Evolutionary conservation across 2,329 filamentous ascomycete genomes (phyloP).

Genomic region (Verticillium albo-atrum): DNA sequence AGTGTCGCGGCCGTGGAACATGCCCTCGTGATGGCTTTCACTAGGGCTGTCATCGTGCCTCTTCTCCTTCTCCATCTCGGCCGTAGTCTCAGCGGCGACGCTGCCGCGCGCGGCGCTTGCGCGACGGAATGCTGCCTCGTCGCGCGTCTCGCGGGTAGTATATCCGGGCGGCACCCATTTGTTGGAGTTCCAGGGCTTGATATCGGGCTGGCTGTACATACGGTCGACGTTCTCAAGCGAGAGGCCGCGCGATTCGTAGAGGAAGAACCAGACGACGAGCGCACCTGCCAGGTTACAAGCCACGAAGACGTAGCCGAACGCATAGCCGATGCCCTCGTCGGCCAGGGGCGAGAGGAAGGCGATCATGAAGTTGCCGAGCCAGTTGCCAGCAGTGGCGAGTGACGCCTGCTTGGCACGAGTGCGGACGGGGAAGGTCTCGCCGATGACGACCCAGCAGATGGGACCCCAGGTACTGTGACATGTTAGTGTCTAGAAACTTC

Average conservation of each 20-base stretch:
- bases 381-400: conserved; percentile 50
- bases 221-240: conserved; percentile 69
- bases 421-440: conserved; percentile 59
- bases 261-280: conserved; percentile 62
- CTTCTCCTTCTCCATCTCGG: neutral
- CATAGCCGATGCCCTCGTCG: conserved; percentile 53
- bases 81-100: neutral
- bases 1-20: neutral
- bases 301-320: conserved; percentile 63
- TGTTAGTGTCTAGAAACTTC: neutral
- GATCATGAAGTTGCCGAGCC: conserved; percentile 62
- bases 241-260: conserved; percentile 60
- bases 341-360: conserved; percentile 67
- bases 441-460: conserved; percentile 63
- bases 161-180: conserved; percentile 47
- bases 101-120: conserved; percentile 10
- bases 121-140: conserved; percentile 18
- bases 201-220: conserved; percentile 57
- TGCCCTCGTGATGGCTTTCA: neutral
- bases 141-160: conserved; percentile 31
- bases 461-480: conserved; percentile 58
- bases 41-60: neutral
- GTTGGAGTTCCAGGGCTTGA: conserved; percentile 58
- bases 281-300: conserved; percentile 56
- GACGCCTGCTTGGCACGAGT: conserved; percentile 51